Percentiles rank a stretch among this genome's conserved stretches.
Conservation (phyloP, 257 asterid genomes). For the Solanum tarapatanum region DNA sequence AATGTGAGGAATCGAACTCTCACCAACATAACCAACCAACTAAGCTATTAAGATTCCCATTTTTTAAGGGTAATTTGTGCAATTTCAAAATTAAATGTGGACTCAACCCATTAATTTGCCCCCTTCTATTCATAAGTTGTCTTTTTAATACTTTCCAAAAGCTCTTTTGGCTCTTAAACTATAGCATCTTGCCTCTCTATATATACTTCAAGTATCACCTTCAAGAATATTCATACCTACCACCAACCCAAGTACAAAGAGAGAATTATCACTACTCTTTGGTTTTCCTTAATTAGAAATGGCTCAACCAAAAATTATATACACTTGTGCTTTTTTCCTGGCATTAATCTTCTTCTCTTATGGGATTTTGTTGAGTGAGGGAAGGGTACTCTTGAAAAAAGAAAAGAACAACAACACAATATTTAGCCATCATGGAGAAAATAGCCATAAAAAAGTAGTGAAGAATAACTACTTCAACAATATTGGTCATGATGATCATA, state of each 20-base stretch:
- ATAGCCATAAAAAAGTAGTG: neutral
- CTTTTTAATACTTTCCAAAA: neutral
- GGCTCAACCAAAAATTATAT: neutral
- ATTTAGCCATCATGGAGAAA: neutral
- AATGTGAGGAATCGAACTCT: too few relatives aligned
- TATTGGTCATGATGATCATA: neutral
- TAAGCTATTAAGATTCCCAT: neutral
- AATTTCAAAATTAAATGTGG: neutral
- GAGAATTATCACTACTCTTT: neutral
- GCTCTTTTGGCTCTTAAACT: neutral
- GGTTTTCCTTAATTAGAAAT: neutral
- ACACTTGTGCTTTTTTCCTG: neutral
- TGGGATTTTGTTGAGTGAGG: conserved; percentile 1
- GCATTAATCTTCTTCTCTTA: conserved; percentile 1
- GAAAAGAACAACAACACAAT: neutral
- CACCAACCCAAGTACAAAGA: neutral
- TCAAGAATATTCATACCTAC: neutral
- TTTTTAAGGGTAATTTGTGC: neutral
- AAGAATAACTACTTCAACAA: neutral
- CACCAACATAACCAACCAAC: neutral
- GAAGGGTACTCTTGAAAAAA: neutral
- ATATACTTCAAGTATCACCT: neutral
- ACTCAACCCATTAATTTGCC: neutral
- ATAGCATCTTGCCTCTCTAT: neutral
- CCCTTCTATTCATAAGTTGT: neutral